Percentiles rank a stretch among this genome's conserved stretches.
phyloP scores from a whole-genome alignment of 139 green algal species.

The Astrephomene gubernaculifera region DNA sequence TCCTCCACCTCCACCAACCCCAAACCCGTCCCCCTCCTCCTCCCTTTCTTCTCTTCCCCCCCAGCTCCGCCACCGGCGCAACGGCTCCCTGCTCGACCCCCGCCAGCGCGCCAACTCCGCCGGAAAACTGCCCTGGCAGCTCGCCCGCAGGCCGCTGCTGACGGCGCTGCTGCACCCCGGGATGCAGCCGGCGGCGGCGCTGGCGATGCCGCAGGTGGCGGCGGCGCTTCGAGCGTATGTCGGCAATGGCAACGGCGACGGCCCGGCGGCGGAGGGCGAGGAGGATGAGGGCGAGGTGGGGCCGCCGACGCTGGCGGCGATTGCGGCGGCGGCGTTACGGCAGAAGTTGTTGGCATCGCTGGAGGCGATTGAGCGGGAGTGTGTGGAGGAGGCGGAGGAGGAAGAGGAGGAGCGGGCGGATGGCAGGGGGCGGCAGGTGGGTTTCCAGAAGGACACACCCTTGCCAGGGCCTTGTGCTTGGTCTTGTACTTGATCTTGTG shows the following conservation, averaged over 20 bases:
- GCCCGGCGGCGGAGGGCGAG: neutral
- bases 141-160: neutral
- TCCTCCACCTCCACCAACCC: neutral
- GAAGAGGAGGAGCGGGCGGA: neutral
- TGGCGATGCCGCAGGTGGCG: neutral
- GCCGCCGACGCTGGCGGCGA: conserved; percentile 13
- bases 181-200: neutral
- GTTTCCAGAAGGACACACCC: no score
- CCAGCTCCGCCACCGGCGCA: neutral
- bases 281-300: neutral
- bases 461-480: neutral
- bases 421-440: neutral
- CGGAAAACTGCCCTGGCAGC: conserved; percentile 12
- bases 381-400: conserved; percentile 4
- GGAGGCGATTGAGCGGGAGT: conserved; percentile 19
- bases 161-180: neutral
- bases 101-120: neutral
- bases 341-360: neutral
- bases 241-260: no score
- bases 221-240: conserved; percentile 1
- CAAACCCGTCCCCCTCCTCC: neutral
- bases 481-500: neutral
- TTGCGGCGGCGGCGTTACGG: conserved; percentile 26
- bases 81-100: conserved; percentile 14
- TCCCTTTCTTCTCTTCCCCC: neutral